Evolutionary conservation across 345 rosid genomes (phyloP).

Genomic region (Moringa oleifera): DNA sequence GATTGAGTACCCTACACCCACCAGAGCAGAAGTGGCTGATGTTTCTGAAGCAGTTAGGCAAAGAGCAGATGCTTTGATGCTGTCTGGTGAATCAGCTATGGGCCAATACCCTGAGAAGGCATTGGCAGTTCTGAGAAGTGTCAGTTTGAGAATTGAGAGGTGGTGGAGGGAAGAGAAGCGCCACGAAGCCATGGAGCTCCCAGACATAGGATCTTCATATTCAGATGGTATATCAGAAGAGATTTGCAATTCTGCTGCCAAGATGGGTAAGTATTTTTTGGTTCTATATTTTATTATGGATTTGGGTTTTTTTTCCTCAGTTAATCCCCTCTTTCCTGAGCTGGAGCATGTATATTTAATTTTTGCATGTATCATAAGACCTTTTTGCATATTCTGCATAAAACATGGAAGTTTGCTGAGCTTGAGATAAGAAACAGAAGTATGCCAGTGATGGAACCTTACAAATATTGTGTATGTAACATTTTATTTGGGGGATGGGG

Average conservation of each 20-base stretch:
- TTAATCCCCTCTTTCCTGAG: not conserved
- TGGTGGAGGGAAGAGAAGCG: constrained; percentile 99
- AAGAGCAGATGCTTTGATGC: constrained; percentile 95
- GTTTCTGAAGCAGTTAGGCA: constrained; percentile 99
- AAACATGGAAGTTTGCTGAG: too few relatives aligned
- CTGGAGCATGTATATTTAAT: too few relatives aligned
- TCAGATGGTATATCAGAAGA: constrained; percentile 87
- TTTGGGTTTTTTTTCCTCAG: not conserved
- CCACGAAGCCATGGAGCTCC: constrained; percentile 70
- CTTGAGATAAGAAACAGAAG: too few relatives aligned
- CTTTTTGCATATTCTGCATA: too few relatives aligned
- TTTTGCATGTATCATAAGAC: too few relatives aligned
- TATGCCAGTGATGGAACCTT: too few relatives aligned
- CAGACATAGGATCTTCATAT: constrained; percentile 61
- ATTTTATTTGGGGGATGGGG: too few relatives aligned
- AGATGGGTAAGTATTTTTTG: constrained; percentile 66
- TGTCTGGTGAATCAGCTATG: constrained; percentile 99
- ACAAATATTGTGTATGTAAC: too few relatives aligned
- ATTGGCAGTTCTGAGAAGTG: constrained; percentile 81
- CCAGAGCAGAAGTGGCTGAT: constrained; percentile 99
- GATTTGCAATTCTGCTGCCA: constrained; percentile 95
- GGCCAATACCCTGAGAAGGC: constrained; percentile 99
- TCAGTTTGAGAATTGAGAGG: constrained; percentile 87
- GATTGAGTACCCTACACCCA: constrained; percentile 99
- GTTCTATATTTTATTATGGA: not conserved